Evolutionary conservation across 1,284 basidiomycete genomes (phyloP), one percentile per base, ranked within the genome.

Genomic region (Microbotryum intermedium): DNA sequence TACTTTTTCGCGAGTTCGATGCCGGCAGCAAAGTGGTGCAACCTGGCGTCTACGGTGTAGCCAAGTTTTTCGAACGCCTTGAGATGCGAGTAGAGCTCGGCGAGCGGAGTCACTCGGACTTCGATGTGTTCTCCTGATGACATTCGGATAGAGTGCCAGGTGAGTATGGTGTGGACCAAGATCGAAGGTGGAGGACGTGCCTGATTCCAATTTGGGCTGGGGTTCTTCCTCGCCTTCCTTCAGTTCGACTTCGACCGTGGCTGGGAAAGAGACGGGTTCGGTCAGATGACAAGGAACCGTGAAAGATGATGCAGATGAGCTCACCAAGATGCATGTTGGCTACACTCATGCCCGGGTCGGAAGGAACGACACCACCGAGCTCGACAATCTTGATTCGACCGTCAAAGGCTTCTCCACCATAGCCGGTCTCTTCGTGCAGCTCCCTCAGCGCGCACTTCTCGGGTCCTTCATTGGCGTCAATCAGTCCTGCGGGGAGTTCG

Each of bases 341-440:
- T 4, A 39, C 34, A 39, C 34, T 39, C 34, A 39, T 39, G 34
- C 34, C 34, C 6, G 63, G 57, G 50, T 65, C 58, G 18, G 52
- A 55, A 23, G 59, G 58, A 47, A 59, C 49, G n/a, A 58, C 55
- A 7, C 57, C 57, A 4, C 65, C 62, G 2, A 58, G 11, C 48
- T 65, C 53, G 26, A 60, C 45, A 5, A 65, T 59, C 44, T 66
- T 62, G 56, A 68, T 34, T 13, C 67, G 44, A 0, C 61, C 67
- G 16, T 64, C 65, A 39, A 69, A 68, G n/a, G 69, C 70, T 2
- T 70, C 67, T 4, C 73, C 72, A 0, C 74, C 75, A 74, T 86
- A 93, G 2, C 91, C 91, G 0, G 90, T 94, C 75, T 95, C 92
- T 76, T 97, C 92, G 69, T 85, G 79, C 9, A 97, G 80, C 72